Percentiles rank a stretch among this genome's conserved stretches.
Evolutionary conservation across 495 filamentous ascomycete genomes (phyloP).

Genomic region (Trichoderma asperelloides): DNA sequence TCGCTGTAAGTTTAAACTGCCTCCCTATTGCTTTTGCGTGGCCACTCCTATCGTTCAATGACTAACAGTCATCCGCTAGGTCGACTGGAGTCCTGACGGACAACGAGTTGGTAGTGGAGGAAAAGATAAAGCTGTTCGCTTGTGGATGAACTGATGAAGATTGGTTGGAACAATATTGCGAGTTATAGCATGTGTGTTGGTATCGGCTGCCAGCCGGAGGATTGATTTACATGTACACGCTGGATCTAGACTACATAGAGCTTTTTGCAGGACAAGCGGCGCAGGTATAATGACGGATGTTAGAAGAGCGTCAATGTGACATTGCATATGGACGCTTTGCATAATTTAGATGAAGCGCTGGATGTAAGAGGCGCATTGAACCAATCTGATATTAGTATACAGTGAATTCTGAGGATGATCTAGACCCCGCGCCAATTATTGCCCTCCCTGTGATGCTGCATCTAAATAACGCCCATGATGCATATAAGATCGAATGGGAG

Average conservation of each 20-base stretch:
- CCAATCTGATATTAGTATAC: neutral
- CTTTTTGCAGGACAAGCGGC: neutral
- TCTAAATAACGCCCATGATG: neutral
- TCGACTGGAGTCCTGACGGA: conserved; percentile 88
- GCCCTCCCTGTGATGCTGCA: neutral
- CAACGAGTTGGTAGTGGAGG: conserved; percentile 80
- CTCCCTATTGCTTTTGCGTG: neutral
- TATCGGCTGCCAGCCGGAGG: neutral
- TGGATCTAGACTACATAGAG: neutral
- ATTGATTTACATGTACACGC: neutral
- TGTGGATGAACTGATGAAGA: conserved; percentile 55
- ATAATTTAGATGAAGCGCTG: neutral
- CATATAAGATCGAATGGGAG: neutral
- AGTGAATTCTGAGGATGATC: neutral
- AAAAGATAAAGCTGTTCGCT: conserved; percentile 81
- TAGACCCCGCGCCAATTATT: neutral
- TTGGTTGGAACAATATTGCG: neutral
- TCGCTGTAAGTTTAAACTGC: conserved; percentile 38
- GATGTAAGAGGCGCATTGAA: neutral
- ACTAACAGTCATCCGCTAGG: neutral
- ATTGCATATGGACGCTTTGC: neutral
- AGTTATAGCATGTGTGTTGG: neutral
- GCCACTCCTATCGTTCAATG: neutral
- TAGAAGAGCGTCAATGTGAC: neutral
- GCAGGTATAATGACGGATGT: neutral